A percentile compares a stretch with the other conserved stretches of the same genome.
These are phyloP conservation scores for Naganishia liquefaciens DNA, from an alignment of 1,284 basidiomycete genomes.

Conservation along the genomic window DNA sequence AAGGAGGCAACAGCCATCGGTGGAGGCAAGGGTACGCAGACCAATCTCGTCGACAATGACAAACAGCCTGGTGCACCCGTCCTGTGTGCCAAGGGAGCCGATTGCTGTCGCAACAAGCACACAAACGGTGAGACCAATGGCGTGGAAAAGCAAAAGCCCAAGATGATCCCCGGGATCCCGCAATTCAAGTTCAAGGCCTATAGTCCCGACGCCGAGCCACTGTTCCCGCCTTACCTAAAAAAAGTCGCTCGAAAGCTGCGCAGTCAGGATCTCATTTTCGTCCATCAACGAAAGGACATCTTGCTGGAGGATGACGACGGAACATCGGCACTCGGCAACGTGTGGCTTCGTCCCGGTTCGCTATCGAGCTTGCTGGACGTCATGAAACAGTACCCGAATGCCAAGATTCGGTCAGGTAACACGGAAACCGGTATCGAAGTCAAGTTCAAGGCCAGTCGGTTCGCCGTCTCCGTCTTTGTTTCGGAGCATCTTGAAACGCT, in stretches of 20 bases:
- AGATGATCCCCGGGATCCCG: slow-evolving; percentile 36
- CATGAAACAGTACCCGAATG: slow-evolving; percentile 27
- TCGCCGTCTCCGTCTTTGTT: slow-evolving; percentile 32
- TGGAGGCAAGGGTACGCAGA: slow-evolving; percentile 25
- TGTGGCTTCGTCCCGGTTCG: slow-evolving; percentile 32
- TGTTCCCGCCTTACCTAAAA: slow-evolving; percentile 48
- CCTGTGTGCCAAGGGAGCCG: slow-evolving; percentile 29
- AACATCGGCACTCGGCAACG: slow-evolving; percentile 21
- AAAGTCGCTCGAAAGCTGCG: slow-evolving; percentile 14
- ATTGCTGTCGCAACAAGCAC: slow-evolving; percentile 29
- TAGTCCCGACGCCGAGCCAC: slow-evolving; percentile 46
- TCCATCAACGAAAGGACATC: slow-evolving; percentile 14
- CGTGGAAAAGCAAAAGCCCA: slow-evolving; percentile 9
- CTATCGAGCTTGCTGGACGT: slow-evolving; percentile 20
- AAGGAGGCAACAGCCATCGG: slow-evolving; percentile 35
- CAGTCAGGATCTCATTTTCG: slow-evolving; percentile 27
- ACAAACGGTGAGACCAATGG: slow-evolving; percentile 8
- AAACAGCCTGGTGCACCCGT: slow-evolving; percentile 24
- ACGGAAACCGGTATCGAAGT: slow-evolving; percentile 34
- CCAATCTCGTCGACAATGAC: slow-evolving; percentile 22
- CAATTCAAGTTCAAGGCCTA: slow-evolving; percentile 47
- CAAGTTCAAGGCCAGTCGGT: slow-evolving; percentile 33
- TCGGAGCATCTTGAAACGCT: slow-evolving; percentile 25
- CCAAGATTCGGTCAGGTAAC: slow-evolving; percentile 33
- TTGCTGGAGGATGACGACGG: slow-evolving; percentile 19